A percentile compares a stretch with the other conserved stretches of the same genome.
These are phyloP conservation scores for Ustilago tritici DNA, from an alignment of 1,284 basidiomycete species.

Conservation along the genomic window DNA sequence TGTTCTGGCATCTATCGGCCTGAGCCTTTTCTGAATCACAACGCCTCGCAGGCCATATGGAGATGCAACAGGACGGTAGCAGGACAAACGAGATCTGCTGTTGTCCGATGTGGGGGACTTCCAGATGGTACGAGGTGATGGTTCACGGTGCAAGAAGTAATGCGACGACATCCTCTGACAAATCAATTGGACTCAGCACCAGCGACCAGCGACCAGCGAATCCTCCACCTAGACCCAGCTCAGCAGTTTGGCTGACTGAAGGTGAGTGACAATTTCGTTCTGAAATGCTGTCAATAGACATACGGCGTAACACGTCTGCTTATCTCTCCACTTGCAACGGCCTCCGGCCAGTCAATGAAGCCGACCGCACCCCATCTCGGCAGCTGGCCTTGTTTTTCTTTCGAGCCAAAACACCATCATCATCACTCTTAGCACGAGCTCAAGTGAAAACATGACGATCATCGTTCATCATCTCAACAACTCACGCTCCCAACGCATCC, in stretches of 20 bases:
- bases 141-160: neutral
- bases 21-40: neutral
- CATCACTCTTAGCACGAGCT: neutral
- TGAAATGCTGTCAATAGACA: too few species aligned
- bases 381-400: neutral
- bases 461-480: conserved; percentile 66
- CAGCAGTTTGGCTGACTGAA: too few species aligned
- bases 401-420: neutral
- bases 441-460: conserved; percentile 46
- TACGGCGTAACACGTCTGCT: neutral
- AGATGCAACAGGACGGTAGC: neutral
- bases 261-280: neutral
- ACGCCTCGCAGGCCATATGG: neutral
- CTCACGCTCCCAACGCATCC: conserved; percentile 67
- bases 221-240: neutral
- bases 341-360: neutral
- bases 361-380: neutral
- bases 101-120: neutral
- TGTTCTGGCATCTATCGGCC: neutral
- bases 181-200: neutral
- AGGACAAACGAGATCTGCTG: neutral
- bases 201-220: neutral
- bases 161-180: neutral
- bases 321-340: neutral
- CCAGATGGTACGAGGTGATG: neutral